A percentile compares a stretch with the other conserved stretches of the same genome.
Evolutionary conservation across 1,139 yeast species (phyloP).

Genomic region (Blastobotrys raffinosifermentans): DNA sequence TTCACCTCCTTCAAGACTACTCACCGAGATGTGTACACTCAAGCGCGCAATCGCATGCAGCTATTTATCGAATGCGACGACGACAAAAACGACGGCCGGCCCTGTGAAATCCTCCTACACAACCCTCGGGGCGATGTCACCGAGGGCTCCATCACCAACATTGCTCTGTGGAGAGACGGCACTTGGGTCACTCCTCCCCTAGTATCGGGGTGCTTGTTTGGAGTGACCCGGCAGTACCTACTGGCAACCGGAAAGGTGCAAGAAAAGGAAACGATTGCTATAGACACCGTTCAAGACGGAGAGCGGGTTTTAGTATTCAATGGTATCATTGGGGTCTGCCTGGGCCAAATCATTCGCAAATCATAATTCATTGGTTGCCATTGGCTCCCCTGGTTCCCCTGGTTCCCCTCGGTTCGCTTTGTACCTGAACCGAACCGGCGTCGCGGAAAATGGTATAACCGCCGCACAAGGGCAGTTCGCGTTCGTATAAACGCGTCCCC

Average conservation of each 20-base stretch:
- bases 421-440: too few species aligned
- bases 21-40: constrained; percentile 53
- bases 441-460: too few species aligned
- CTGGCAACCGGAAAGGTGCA: constrained; percentile 48
- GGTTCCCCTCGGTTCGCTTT: background rate
- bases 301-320: constrained; percentile 68
- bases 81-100: constrained; percentile 9
- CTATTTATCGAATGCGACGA: constrained; percentile 24
- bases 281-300: constrained; percentile 48
- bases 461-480: too few species aligned
- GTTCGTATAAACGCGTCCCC: too few species aligned
- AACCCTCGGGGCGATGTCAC: constrained; percentile 57
- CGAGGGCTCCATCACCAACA: constrained; percentile 83
- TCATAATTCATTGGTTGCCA: too few species aligned
- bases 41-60: constrained; percentile 48
- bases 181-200: constrained; percentile 78
- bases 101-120: constrained; percentile 64
- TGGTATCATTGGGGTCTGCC: constrained; percentile 75
- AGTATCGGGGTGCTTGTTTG: constrained; percentile 77
- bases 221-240: constrained; percentile 67
- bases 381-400: background rate
- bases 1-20: constrained; percentile 91
- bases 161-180: constrained; percentile 55
- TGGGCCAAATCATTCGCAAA: constrained; percentile 45
- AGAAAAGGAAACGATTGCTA: constrained; percentile 45